These are phyloP conservation scores for Beauveria rudraprayagi DNA, from an alignment of 2,329 filamentous ascomycete genomes.

Conservation along the genomic window DNA sequence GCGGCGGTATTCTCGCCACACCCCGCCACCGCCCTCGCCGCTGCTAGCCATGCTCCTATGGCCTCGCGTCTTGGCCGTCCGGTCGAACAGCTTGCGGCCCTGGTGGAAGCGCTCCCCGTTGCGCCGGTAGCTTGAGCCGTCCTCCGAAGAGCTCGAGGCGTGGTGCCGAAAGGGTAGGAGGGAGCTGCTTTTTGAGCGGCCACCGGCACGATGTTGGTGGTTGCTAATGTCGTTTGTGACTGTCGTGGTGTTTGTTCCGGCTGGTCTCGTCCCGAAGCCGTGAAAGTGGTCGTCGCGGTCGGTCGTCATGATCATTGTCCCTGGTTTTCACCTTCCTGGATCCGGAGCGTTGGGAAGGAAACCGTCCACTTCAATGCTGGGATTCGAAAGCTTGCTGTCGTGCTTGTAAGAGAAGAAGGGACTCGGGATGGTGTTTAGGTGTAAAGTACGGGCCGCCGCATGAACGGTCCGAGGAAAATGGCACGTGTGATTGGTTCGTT, in stretches of 20 bases:
- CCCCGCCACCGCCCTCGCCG: background rate
- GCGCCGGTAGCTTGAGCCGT: background rate
- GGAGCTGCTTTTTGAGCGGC: background rate
- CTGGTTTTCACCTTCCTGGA: background rate
- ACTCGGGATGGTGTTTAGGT: background rate
- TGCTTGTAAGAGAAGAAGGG: background rate
- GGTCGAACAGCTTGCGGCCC: conserved; percentile 8
- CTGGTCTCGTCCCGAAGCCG: background rate
- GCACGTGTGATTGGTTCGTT: background rate
- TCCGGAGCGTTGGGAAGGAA: background rate
- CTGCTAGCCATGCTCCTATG: background rate
- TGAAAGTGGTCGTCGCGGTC: background rate
- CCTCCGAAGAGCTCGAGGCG: conserved; percentile 4
- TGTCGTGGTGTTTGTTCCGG: conserved; percentile 1
- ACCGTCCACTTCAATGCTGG: background rate
- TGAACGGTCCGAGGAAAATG: background rate
- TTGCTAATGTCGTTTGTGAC: conserved; percentile 2
- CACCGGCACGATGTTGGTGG: background rate
- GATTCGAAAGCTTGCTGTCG: too few relatives aligned
- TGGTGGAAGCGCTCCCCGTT: background rate
- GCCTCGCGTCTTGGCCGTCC: background rate
- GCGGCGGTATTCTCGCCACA: background rate
- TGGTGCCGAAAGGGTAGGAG: conserved; percentile 3
- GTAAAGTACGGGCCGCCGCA: background rate
- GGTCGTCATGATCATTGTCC: background rate